Evolutionary conservation across 1,284 basidiomycete species (phyloP).

Genomic region (Leccinum pallidistipes): DNA sequence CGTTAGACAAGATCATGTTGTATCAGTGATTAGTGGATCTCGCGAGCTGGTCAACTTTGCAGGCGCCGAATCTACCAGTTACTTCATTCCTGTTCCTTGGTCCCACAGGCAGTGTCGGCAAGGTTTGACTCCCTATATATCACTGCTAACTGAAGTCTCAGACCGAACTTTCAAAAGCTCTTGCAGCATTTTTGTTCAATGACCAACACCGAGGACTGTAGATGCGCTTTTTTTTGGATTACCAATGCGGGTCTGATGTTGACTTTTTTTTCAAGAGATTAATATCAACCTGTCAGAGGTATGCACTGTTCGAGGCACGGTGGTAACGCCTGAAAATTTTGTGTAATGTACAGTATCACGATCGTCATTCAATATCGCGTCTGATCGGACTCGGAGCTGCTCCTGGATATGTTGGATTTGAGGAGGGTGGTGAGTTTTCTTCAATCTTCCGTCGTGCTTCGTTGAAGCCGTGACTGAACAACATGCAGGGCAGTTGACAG

Average conservation of each 20-base stretch:
- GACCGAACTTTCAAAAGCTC: constrained; percentile 87
- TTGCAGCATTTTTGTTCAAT: constrained; percentile 86
- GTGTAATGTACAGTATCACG: constrained; percentile 60
- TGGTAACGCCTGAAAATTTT: neutral
- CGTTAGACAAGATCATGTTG: constrained; percentile 87
- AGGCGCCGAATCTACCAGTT: constrained; percentile 84
- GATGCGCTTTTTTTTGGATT: constrained; percentile 28
- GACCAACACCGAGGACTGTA: constrained; percentile 84
- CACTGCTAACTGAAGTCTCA: constrained; percentile 32
- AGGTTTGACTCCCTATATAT: constrained; percentile 41
- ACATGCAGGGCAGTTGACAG: constrained; percentile 71
- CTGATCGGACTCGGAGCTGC: constrained; percentile 72
- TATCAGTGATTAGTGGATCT: constrained; percentile 80
- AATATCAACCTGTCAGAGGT: constrained; percentile 90
- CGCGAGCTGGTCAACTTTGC: constrained; percentile 87
- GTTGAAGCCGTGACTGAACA: neutral
- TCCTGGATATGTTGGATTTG: constrained; percentile 83
- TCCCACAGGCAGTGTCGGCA: constrained; percentile 79
- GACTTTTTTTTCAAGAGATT: constrained; percentile 48
- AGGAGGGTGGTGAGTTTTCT: constrained; percentile 70
- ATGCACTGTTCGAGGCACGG: neutral
- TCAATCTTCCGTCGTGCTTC: neutral
- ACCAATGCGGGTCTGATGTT: neutral
- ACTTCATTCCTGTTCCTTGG: constrained; percentile 92
- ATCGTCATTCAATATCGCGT: constrained; percentile 87